These are phyloP conservation scores for Chloris gayana DNA, from an alignment of 176 grass and related monocot genomes.

Conservation along the genomic window DNA sequence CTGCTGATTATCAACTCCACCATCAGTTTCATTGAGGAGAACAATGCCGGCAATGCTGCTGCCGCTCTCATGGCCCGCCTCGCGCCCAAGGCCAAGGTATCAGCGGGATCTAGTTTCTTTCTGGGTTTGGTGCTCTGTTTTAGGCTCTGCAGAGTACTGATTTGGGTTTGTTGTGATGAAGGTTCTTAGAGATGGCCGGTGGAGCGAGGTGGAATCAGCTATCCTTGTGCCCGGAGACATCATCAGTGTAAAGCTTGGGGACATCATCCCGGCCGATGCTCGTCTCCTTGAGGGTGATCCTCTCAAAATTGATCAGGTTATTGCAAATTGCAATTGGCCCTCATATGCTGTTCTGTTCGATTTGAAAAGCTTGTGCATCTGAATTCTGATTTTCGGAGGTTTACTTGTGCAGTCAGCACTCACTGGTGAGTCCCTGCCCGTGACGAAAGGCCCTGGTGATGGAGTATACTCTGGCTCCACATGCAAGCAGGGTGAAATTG, in stretches of 20 bases:
- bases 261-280: conserved; percentile 35
- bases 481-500: conserved; percentile 95
- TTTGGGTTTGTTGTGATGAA: conserved; percentile 35
- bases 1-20: conserved; percentile 93
- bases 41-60: conserved; percentile 86
- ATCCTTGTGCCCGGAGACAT: conserved; percentile 36
- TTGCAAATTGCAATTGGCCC: not conserved
- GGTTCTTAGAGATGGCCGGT: conserved; percentile 76
- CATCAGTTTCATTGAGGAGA: conserved; percentile 91
- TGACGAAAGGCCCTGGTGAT: conserved; percentile 85
- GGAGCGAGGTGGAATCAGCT: conserved; percentile 29
- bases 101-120: not conserved
- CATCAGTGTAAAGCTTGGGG: conserved; percentile 39
- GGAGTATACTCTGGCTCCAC: conserved; percentile 94
- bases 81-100: conserved; percentile 87
- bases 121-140: not conserved
- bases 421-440: conserved; percentile 75
- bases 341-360: not conserved
- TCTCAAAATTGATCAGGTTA: conserved; percentile 40
- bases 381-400: conserved; percentile 30
- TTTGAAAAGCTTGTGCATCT: not conserved
- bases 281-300: conserved; percentile 35
- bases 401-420: conserved; percentile 63
- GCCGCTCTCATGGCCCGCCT: conserved; percentile 89
- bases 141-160: not conserved